A percentile compares a stretch with the other conserved stretches of the same genome.
These are phyloP conservation scores for Colletotrichum tamarilloi DNA, from an alignment of 2,329 filamentous ascomycete genomes.

Conservation along the genomic window DNA sequence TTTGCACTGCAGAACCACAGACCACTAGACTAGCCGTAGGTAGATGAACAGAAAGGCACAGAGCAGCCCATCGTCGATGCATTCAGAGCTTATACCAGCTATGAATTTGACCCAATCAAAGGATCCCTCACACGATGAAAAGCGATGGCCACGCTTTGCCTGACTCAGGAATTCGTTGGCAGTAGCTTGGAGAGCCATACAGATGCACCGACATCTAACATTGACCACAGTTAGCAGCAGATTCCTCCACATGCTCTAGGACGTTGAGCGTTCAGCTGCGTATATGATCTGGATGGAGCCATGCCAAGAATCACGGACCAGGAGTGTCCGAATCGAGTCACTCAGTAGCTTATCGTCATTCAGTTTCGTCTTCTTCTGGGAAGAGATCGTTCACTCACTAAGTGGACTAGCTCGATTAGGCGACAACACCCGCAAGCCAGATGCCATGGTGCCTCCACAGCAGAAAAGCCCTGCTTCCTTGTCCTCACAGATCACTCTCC, in stretches of 20 bases:
- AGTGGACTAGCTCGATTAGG: not conserved
- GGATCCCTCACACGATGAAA: not conserved
- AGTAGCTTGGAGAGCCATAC: not conserved
- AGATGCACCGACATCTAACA: not conserved
- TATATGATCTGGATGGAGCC: not conserved
- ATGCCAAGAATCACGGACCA: not conserved
- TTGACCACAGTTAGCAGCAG: not conserved
- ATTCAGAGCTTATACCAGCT: not conserved
- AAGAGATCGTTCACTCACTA: not conserved
- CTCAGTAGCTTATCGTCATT: too few relatives aligned
- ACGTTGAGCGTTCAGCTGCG: not conserved
- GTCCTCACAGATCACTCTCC: not conserved
- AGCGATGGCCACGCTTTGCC: not conserved
- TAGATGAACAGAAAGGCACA: not conserved
- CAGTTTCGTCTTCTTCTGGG: not conserved
- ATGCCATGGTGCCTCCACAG: not conserved
- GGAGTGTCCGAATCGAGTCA: too few relatives aligned
- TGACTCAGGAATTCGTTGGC: not conserved
- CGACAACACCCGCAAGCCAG: not conserved
- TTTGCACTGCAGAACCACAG: not conserved
- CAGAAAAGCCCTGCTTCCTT: not conserved
- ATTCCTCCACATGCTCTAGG: not conserved
- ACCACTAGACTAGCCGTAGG: not conserved
- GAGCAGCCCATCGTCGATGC: not conserved
- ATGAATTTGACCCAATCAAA: not conserved